Evolutionary conservation across 495 filamentous ascomycete species (phyloP), one percentile per base, ranked within the genome.

Genomic region (Xylaria flabelliformis): DNA sequence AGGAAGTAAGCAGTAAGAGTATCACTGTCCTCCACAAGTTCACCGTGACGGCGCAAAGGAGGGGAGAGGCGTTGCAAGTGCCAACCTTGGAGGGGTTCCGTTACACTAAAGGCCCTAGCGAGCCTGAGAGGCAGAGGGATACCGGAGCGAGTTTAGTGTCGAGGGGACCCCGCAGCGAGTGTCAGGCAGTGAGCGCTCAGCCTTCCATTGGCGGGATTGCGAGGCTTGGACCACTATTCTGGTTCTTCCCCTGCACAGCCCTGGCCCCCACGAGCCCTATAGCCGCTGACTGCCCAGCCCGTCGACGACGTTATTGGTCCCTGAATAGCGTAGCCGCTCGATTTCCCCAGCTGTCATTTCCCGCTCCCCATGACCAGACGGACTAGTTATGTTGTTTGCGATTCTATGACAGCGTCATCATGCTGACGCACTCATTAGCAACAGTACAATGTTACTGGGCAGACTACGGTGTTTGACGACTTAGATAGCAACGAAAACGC

Each of bases 201-300:
- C 64, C 48, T 59, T 19, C 67, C 34, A 73, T 75, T 77, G 77
- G 77, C 63, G 53, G 51, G 26, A 50, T 70, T 51, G 69, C 67
- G 71, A 74, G 70, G 21, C 68, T 46, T 1, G 61, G 39, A 21
- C 77, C 77, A 72, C 70, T 73, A 36, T 73, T 70, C 53, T 53
- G 56, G 67, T 41, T 74, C 56, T 69, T 69, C 73, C 73, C 64
- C 50, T 73, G 56, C 68, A 72, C 67, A 61, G 65, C 55, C 61
- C 71, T 66, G 69, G 75, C 69, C 69, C 73, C 71, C 71, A 69
- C 55, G 58, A 62, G 68, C 69, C 75, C 58, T 74, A 62, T 78
- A 77, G 72, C 75, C 77, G 75, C 77, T 64, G 61, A 64, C 61
- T 73, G 62, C 67, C 36, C 36, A 39, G 36, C 36, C 36, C 29